Conservation (phyloP, 164 flowering plant species). For the Berberis thunbergii region DNA sequence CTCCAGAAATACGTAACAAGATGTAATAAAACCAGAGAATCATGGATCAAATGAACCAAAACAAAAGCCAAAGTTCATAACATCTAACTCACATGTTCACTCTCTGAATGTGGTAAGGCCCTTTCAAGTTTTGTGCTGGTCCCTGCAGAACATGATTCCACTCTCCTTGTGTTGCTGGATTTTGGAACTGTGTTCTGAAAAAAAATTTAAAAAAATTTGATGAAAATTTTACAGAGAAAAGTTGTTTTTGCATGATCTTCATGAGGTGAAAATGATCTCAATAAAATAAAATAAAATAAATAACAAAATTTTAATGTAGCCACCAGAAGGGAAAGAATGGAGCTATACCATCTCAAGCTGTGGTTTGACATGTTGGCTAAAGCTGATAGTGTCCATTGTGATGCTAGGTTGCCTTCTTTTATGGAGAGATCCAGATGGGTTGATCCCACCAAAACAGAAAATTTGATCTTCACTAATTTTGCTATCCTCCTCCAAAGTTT, state of each 20-base stretch:
- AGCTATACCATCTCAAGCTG: slow-evolving; percentile 34
- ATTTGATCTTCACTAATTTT: slow-evolving; percentile 15
- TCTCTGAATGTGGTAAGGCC: slow-evolving; percentile 7
- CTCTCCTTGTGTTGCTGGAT: slow-evolving; percentile 9
- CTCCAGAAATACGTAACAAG: neutral
- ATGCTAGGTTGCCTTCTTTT: slow-evolving; percentile 19
- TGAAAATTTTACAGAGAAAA: neutral
- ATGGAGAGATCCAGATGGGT: slow-evolving; percentile 28
- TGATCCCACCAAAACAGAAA: slow-evolving; percentile 20
- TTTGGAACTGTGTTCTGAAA: slow-evolving; percentile 21
- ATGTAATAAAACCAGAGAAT: neutral
- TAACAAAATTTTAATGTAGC: neutral
- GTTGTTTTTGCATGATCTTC: neutral
- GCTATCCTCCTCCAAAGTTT: slow-evolving; percentile 30
- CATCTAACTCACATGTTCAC: slow-evolving; percentile 23
- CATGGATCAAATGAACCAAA: neutral
- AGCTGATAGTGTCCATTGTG: slow-evolving; percentile 25
- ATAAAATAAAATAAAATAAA: neutral
- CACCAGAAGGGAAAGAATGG: neutral
- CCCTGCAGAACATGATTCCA: slow-evolving; percentile 18
- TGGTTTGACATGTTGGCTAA: slow-evolving; percentile 19
- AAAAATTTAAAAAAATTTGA: neutral
- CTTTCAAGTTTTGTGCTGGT: slow-evolving; percentile 5
- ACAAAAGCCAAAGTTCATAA: neutral
- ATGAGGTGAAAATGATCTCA: neutral